These are phyloP conservation scores for Craterostigma plantagineum DNA, from an alignment of 257 asterid species.

Conservation along the genomic window DNA sequence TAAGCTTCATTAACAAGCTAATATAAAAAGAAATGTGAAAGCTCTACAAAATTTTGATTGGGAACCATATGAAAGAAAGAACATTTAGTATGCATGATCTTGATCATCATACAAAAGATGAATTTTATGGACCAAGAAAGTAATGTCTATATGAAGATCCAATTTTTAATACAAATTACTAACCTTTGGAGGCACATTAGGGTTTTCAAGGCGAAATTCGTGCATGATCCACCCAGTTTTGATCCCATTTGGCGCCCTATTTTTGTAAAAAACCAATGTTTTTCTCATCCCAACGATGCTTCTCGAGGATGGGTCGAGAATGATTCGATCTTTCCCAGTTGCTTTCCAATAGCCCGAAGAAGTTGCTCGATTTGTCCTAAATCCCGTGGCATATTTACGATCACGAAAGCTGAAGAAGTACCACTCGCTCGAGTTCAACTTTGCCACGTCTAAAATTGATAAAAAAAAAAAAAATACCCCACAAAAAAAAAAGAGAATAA, in stretches of 20 bases:
- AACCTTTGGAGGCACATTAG: conserved; percentile 51
- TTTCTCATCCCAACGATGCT: conserved; percentile 47
- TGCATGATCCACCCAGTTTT: conserved; percentile 71
- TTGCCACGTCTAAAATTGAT: conserved; percentile 46
- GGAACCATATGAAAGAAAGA: too few species aligned
- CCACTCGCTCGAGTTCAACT: conserved; percentile 51
- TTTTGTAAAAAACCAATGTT: conserved; percentile 42
- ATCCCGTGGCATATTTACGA: conserved; percentile 52
- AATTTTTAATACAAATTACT: too few species aligned
- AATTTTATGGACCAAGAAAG: too few species aligned
- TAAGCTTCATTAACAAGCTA: too few species aligned
- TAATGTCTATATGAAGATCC: too few species aligned
- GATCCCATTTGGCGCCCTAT: conserved; percentile 55
- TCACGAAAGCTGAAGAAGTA: conserved; percentile 59
- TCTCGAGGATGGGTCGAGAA: conserved; percentile 20
- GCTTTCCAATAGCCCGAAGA: conserved; percentile 60
- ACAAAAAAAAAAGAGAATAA: too few species aligned
- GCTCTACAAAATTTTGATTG: too few species aligned
- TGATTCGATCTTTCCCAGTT: conserved; percentile 40
- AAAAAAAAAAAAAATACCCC: too few species aligned
- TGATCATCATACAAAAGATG: too few species aligned
- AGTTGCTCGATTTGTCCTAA: conserved; percentile 42
- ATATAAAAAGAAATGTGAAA: too few species aligned
- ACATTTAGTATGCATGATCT: too few species aligned
- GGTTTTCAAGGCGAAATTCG: conserved; percentile 52